Base-by-base conservation (phyloP, 768 basidiomycete genomes). In the Pisolithus microcarpus region DNA sequence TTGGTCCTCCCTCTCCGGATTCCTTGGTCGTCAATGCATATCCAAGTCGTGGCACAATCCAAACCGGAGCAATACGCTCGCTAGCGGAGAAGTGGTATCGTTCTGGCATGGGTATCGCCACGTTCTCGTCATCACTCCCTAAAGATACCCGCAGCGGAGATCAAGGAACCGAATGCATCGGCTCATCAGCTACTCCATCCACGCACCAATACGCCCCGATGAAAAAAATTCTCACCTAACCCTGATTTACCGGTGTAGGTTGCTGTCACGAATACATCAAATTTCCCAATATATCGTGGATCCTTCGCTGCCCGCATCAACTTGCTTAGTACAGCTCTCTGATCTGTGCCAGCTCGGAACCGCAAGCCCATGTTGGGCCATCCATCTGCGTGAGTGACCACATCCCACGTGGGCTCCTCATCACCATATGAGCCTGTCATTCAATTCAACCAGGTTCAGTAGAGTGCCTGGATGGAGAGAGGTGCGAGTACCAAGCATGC, bases 321-420 rank as follows among this genome's bases (percentile, higher is more conserved):
- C 23, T 74, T 62, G 16, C 78, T 67, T 28, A 87, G 68, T 53
- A 85, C 78, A 38, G 74, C 70, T 9, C 77, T 70, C 10, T 70
- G 68, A 62, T 94, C 86, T 1, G 76, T 72, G n/a, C 66, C 68
- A 1, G 74, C 57, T 16, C 70, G 62, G 71, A 95, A 91, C 23
- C 92, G 79, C 47, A 96, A 67, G 2, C 93, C 93, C 74, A 91
- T 85, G 1, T 85, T 79, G 10, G 92, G 93, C 91, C 91, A 94
- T 38, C 93, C 82, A 53, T 95, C 92, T 55, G 81, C 76, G 59
- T 91, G 87, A 1, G 63, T 65, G 2, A 65, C 56, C 21, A 58
- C 58, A 16, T 43, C 46, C 64, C 65, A 65, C 21, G 56, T 51
- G 21, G 23, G 31, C 23, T 9, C 44, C 6, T 11, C 18, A 31